Base-by-base conservation (phyloP, 345 rosid species). In the Murraya paniculata region DNA sequence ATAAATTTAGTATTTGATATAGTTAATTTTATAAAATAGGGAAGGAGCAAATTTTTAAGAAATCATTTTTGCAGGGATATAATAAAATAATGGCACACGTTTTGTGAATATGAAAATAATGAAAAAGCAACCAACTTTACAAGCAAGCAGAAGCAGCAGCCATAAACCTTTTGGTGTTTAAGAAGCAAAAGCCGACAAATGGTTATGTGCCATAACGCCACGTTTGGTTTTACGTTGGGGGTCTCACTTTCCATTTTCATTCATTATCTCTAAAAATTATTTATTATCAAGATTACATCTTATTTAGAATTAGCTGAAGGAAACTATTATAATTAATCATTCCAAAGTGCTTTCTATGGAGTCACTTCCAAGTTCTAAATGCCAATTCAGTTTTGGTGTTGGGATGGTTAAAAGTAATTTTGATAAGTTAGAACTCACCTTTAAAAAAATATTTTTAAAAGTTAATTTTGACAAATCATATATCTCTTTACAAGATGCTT, bases 131-230 rank as follows among this genome's bases (percentile, higher is more conserved):
- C 13, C 1, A 53, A 11, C 74, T 53, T 53, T 28, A 19, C 41
- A 53, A 50, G 25, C 13, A 50, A 71, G 61, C 74, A 68, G 71
- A 41, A 57, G 74, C 60, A n/a, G 22, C n/a, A 48, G 38, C 67
- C 36, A 57, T 57, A 19, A 57, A 27, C 60, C 60, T 22, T 22
- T 64, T 31, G 36, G 22, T 1, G 68, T 64, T 28, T 31, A 53
- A 53, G 8, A 53, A 53, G 57, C 57, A 53, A 53, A 18, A 1
- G 22, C 7, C 22, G 3, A 1, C 22, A 18, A 45, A 45, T 53
- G 57, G 7, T 53, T 5, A 22, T 53, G 22, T 4, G 7, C 19
- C 57, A 1, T 18, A 18, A 5, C 7, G 57, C 57, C 22, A 2
- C 57, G 57, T 53, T 53, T 53, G 57, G 7, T 53, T 13, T 5